phyloP scores from a whole-genome alignment of 2,329 filamentous ascomycete species.

The Alternaria sp. region DNA sequence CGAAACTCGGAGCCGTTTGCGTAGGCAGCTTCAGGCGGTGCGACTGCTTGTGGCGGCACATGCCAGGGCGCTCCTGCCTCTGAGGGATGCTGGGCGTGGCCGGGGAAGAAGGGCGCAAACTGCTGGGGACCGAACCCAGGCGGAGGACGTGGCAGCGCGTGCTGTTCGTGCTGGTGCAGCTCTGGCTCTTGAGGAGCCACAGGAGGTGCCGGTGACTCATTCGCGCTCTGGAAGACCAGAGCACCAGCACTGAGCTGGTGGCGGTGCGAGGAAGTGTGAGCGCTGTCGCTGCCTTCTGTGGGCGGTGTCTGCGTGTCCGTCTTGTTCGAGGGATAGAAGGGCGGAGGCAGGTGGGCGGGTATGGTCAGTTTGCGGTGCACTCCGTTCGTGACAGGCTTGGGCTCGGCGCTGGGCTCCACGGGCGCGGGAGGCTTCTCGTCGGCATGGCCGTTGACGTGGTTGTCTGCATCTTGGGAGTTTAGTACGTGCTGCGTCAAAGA shows the following conservation, averaged over 20 bases:
- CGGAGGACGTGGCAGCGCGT: slow-evolving; percentile 35
- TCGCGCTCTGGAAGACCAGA: slow-evolving; percentile 50
- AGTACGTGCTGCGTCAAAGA: background rate
- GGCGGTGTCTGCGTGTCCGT: slow-evolving; percentile 29
- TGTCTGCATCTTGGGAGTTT: slow-evolving; percentile 3
- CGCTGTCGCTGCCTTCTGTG: slow-evolving; percentile 20
- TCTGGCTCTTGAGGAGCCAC: slow-evolving; percentile 42
- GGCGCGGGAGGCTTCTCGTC: slow-evolving; percentile 4
- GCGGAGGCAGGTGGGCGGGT: slow-evolving; percentile 43
- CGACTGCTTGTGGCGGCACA: slow-evolving; percentile 38
- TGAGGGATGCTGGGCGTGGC: slow-evolving; percentile 45
- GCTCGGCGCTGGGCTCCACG: slow-evolving; percentile 17
- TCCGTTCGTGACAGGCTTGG: slow-evolving; percentile 28
- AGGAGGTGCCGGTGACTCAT: slow-evolving; percentile 48
- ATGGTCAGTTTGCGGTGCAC: slow-evolving; percentile 28
- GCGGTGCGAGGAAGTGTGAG: slow-evolving; percentile 25
- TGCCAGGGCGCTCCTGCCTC: slow-evolving; percentile 41
- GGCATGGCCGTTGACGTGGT: slow-evolving; percentile 8
- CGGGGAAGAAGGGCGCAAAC: slow-evolving; percentile 40
- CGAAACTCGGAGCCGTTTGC: slow-evolving; percentile 34
- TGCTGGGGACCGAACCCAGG: slow-evolving; percentile 42
- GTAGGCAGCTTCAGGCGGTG: slow-evolving; percentile 33
- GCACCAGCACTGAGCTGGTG: slow-evolving; percentile 37
- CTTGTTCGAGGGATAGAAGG: slow-evolving; percentile 44
- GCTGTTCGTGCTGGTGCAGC: slow-evolving; percentile 24